Base-by-base conservation (phyloP, 2,329 filamentous ascomycete genomes). In the Fusarium gaditjirri region DNA sequence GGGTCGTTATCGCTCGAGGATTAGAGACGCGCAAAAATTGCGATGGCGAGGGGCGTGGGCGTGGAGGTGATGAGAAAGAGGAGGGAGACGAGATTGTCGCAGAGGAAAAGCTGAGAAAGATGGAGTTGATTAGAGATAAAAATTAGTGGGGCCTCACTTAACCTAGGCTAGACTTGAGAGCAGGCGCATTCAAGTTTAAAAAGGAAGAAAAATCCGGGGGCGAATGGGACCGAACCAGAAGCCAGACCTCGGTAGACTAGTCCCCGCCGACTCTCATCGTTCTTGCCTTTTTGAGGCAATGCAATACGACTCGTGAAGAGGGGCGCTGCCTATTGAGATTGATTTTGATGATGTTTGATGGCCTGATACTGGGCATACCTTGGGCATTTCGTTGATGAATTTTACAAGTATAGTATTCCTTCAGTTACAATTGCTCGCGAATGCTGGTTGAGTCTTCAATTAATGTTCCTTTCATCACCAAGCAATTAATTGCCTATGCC, bases 191-290 rank as follows among this genome's bases (percentile, higher is more conserved):
- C 62, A 42, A 44, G 55, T 68, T 68, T 61, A 69, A 65, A 68
- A 72, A 66, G 70, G 68, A 67, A 77, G 74, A 77, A 70, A 77
- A 77, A 77, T 77, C 75, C 72, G 75, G 75, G 75, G 75, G 65
- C 65, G 54, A 74, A 57, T 57, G 57, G 62, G 61, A 33, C 74
- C 72, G 71, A 69, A 74, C 50, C 43, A 65, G 38, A 23, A 65
- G 61, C 61, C 63, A 66, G 63, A 66, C 75, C 75, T 77, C 75
- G 75, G 75, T 65, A 75, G 66, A 66, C 57, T 65, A 38, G 61
- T 46, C 49, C 50, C 56, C 59, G 59, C 43, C 42, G 49, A 56
- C 47, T 71, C 47, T 68, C 46, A 43, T 53, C 57, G 42, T 53
- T 65, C 44, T 73, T 73, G 41, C 71, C 66, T 29, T 50, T 55